Base-by-base conservation (phyloP, 139 green algal genomes). In the Nannochloris sp. region DNA sequence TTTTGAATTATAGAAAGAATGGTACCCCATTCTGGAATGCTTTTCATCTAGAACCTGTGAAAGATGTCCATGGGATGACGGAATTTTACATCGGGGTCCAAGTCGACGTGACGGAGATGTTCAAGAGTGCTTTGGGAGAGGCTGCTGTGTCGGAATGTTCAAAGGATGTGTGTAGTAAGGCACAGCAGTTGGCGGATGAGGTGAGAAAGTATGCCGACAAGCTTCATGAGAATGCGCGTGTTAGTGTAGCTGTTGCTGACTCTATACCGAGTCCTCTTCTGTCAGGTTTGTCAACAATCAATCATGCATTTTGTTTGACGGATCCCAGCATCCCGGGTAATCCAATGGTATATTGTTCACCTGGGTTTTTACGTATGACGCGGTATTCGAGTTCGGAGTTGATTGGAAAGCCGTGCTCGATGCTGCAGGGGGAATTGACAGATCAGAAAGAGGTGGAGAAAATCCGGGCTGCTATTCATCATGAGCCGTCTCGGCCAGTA, bases 61-160 rank as follows among this genome's bases (percentile, higher is more conserved):
- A 64, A 25, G 79, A 71, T 36, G 57, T 64, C 10, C 34, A 40
- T 40, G 34, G 34, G 34, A 40, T 40, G 34, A 76, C 87, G 10
- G 69, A 68, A 18, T 84, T 81, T 68, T 92, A 90, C 55, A 70
- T 95, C 27, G 87, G 87, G 16, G 67, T 95, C 18, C 87, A 94
- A 61, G 67, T 82, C 5, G 84, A 94, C 51, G 81, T 88, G 6
- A 76, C 66, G 9, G 25, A 54, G 18, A 49, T 75, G 18, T 60
- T 82, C 11, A 40, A 40, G 34, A 40, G 34, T 40, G 34, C 34
- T 40, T 9, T 40, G 53, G 55, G 16, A 18, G 12, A 25, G 40
- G 14, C 14, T 27, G 23, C 8, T 14, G 55, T 19, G 9, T 12
- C 34, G 14, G 19, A 57, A 34, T 18, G 46, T 34, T 60, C 44